These are phyloP conservation scores for Aspergillus aculeatinus DNA, from an alignment of 2,329 filamentous ascomycete species.

Conservation along the genomic window DNA sequence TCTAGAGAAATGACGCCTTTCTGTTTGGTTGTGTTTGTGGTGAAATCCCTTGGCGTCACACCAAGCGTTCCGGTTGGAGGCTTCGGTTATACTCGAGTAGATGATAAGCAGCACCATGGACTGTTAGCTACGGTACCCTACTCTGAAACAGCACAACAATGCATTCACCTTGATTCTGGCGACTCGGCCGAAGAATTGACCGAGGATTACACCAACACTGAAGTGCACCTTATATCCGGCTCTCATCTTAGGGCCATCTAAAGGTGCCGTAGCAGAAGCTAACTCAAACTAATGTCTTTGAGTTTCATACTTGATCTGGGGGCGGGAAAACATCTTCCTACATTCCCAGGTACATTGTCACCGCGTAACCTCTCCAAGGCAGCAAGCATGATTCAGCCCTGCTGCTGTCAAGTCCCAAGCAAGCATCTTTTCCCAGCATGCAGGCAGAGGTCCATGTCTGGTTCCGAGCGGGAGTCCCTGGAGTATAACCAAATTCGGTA, in stretches of 20 bases:
- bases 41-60: background rate
- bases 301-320: background rate
- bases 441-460: background rate
- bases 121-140: background rate
- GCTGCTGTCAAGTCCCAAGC: background rate
- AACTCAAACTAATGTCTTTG: too few species aligned
- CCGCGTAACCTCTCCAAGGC: background rate
- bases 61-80: too few species aligned
- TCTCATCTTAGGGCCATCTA: background rate
- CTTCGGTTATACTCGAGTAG: too few species aligned
- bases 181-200: background rate
- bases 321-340: background rate
- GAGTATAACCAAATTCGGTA: background rate
- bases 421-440: background rate
- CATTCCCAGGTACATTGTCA: background rate
- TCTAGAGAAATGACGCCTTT: too few species aligned
- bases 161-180: background rate
- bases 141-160: background rate
- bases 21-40: background rate
- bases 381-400: background rate
- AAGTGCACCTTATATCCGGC: background rate
- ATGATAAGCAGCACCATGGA: too few species aligned
- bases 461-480: conserved; percentile 1
- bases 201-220: background rate
- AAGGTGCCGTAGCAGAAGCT: background rate